Evolutionary conservation across 257 asterid species (phyloP).

Genomic region (Nyctanthes arbortristis): DNA sequence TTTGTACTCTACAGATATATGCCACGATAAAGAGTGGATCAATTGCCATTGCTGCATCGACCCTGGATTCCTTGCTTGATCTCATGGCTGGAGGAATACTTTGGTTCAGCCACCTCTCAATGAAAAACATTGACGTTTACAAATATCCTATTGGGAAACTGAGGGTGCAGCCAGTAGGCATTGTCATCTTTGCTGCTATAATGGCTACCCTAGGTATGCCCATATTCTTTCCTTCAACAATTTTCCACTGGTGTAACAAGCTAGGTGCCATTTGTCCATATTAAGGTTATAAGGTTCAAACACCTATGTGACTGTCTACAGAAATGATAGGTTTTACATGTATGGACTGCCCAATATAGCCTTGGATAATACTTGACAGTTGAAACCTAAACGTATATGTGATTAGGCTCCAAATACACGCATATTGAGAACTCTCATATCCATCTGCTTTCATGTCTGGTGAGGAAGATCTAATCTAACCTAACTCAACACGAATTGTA

Average conservation of each 20-base stretch:
- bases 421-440: neutral
- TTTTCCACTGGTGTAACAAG: too few relatives aligned
- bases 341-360: too few relatives aligned
- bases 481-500: conserved; percentile 16
- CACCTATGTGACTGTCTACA: too few relatives aligned
- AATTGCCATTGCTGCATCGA: conserved; percentile 92
- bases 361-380: too few relatives aligned
- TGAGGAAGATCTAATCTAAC: neutral
- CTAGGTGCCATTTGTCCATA: too few relatives aligned
- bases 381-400: too few relatives aligned
- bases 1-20: conserved; percentile 45
- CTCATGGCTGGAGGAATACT: conserved; percentile 95
- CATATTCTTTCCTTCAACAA: conserved; percentile 15
- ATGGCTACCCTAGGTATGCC: conserved; percentile 93
- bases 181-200: conserved; percentile 83
- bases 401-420: neutral
- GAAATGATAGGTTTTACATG: too few relatives aligned
- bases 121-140: conserved; percentile 80
- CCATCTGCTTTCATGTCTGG: neutral
- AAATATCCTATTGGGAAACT: conserved; percentile 91
- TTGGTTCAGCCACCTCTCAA: conserved; percentile 82
- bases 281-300: too few relatives aligned
- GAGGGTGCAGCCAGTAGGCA: conserved; percentile 97
- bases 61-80: conserved; percentile 93
- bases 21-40: conserved; percentile 83